Evolutionary conservation across 441 rosid species (phyloP), one percentile per base, ranked within the genome.

Genomic region (Geranium incanum): DNA sequence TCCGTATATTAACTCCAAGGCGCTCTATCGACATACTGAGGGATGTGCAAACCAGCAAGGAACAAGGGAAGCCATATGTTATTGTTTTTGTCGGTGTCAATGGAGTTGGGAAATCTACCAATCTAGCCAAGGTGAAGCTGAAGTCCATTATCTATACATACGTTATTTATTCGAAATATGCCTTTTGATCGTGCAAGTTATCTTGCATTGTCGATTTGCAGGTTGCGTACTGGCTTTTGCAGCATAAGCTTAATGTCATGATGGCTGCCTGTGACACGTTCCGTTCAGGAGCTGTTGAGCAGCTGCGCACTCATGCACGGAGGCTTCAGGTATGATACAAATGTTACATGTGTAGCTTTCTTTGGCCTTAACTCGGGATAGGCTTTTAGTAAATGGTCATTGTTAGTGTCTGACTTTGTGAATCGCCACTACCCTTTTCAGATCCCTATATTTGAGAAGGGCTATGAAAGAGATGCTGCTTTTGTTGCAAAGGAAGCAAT

Each of bases 231-330:
- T 94, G 99, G 99, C 99, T 94, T 80, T 83, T 71, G 76, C 97
- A 91, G 95, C 97, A 92, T 79, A 81, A 94, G 48, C 80, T 90
- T 69, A 87, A 84, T 55, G 97, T 90, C 70, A 92, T 90, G 99
- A 94, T 94, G 97, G 99, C 99, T 83, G 99, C 99, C 36, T 94
- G 97, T 73, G 99, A 94, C 81, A 94, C 99, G 70, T 94, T 95
- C 80, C 87, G 99, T 41, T 86, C 99, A 43, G 99, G 99, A 77
- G 99, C 99, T 81, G 97, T 94, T 76, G 99, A 94, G 80, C 99
- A 94, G 83, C 79, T 94, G 75, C 78, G 97, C 64, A 92, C 97
- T 68, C 99, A 94, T 84, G 99, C 97, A 70, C 96, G 97, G 41
- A 89, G 99, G 78, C 84, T 94, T 57, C 95, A 94, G 97, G 99